These are phyloP conservation scores for Blastomyces gilchristii DNA, from an alignment of 2,329 filamentous ascomycete species.

Conservation along the genomic window DNA sequence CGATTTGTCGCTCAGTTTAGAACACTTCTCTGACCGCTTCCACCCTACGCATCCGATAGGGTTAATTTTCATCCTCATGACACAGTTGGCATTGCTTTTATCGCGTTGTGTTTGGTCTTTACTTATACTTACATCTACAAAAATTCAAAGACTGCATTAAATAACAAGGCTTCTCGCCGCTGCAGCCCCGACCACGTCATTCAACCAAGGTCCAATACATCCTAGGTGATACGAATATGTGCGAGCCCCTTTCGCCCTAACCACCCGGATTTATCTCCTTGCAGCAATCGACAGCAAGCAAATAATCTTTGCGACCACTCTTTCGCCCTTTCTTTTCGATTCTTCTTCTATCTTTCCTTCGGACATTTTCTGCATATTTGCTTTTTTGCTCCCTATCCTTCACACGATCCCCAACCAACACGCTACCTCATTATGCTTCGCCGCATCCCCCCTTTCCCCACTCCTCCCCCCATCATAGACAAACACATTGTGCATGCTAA, in stretches of 20 bases:
- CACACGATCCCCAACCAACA: not conserved
- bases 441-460: not conserved
- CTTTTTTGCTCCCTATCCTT: slow-evolving; percentile 1
- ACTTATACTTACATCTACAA: not conserved
- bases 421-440: not conserved
- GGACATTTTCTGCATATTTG: slow-evolving; percentile 6
- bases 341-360: slow-evolving; percentile 6
- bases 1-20: not conserved
- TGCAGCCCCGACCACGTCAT: slow-evolving; percentile 6
- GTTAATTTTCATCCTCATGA: not conserved
- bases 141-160: not conserved
- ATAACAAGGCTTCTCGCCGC: slow-evolving; percentile 3
- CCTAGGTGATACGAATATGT: slow-evolving; percentile 5
- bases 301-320: slow-evolving; percentile 1
- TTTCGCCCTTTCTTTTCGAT: not conserved
- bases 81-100: not conserved
- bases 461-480: not conserved
- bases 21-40: not conserved
- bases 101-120: not conserved
- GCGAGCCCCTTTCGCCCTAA: not conserved
- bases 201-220: slow-evolving; percentile 3
- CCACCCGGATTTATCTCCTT: not conserved
- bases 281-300: slow-evolving; percentile 2
- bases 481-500: not conserved
- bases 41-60: not conserved